Conservation (phyloP, 352 stramenopile genomes). For the Blastocystis sp. region DNA sequence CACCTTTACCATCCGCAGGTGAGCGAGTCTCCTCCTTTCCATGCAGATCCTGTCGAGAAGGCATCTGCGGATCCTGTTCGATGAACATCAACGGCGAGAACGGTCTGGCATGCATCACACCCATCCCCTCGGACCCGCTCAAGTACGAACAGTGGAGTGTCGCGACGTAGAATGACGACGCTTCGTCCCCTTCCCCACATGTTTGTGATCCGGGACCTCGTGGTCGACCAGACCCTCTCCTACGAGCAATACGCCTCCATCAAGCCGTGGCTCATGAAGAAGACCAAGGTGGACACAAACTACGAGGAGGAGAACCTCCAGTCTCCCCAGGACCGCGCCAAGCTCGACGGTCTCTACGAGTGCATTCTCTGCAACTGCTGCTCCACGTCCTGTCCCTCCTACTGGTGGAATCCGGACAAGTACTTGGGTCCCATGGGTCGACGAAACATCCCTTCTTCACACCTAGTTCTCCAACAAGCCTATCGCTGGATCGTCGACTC, state of each 20-base stretch:
- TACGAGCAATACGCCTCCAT: slow-evolving; percentile 92
- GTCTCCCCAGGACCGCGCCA: slow-evolving; percentile 89
- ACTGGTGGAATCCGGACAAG: slow-evolving; percentile 96
- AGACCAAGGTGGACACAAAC: slow-evolving; percentile 61
- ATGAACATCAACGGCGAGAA: slow-evolving; percentile 99
- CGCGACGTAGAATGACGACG: slow-evolving; percentile 64
- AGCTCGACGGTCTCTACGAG: slow-evolving; percentile 99
- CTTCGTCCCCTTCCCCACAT: slow-evolving; percentile 94
- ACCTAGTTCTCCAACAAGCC: slow-evolving; percentile 79
- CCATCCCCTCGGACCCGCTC: slow-evolving; percentile 68
- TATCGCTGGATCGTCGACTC: slow-evolving; percentile 97
- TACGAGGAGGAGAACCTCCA: slow-evolving; percentile 65
- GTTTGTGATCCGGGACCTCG: slow-evolving; percentile 96
- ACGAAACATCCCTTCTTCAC: neutral
- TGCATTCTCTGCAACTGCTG: slow-evolving; percentile 99
- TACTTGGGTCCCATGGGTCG: slow-evolving; percentile 77
- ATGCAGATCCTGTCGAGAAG: slow-evolving; percentile 78
- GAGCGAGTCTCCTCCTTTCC: neutral
- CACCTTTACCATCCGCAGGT: slow-evolving; percentile 90
- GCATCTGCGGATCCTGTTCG: slow-evolving; percentile 95
- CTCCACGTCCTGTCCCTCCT: slow-evolving; percentile 91
- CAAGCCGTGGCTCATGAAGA: slow-evolving; percentile 91
- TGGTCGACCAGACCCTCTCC: slow-evolving; percentile 80
- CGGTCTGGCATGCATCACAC: slow-evolving; percentile 89
- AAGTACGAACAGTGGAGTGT: neutral